Percentiles rank a stretch among this genome's conserved stretches.
These are phyloP conservation scores for Elaeis oleifera DNA, from an alignment of 202 grass and related monocot genomes.

Conservation along the genomic window DNA sequence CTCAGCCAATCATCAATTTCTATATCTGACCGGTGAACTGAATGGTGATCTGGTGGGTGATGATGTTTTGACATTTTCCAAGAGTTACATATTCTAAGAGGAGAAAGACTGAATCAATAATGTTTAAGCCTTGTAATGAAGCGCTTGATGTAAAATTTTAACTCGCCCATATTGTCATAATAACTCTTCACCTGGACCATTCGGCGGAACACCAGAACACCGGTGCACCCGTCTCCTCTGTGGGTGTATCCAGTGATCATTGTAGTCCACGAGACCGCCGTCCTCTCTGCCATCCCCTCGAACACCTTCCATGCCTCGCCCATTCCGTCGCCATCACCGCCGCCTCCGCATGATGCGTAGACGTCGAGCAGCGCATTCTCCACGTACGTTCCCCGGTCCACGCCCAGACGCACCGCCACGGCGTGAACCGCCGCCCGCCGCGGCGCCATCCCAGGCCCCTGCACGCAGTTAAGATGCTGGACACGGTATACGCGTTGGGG, in stretches of 20 bases:
- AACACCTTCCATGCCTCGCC: slow-evolving; percentile 32
- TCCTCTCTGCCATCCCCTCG: slow-evolving; percentile 24
- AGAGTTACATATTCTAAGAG: no score
- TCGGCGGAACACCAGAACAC: slow-evolving; percentile 24
- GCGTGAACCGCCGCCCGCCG: background rate
- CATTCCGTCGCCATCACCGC: slow-evolving; percentile 10
- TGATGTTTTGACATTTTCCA: no score
- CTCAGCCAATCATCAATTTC: no score
- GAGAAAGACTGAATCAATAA: no score
- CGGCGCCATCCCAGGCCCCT: background rate
- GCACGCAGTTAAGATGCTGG: slow-evolving; percentile 39
- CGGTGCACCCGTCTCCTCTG: slow-evolving; percentile 18
- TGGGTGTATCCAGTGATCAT: slow-evolving; percentile 41
- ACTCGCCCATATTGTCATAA: no score
- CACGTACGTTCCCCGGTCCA: slow-evolving; percentile 16
- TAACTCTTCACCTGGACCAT: slow-evolving; percentile 37
- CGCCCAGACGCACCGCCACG: background rate
- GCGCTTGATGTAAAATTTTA: no score
- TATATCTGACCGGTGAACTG: no score
- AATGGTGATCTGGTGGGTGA: no score
- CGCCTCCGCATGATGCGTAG: slow-evolving; percentile 3
- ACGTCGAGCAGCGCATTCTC: slow-evolving; percentile 21
- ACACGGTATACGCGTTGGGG: slow-evolving; percentile 45
- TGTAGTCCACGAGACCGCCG: slow-evolving; percentile 38
- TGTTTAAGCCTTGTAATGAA: no score